Base-by-base conservation (phyloP, 108 stramenopile genomes). In the Cyclotella choctawhatcheeana region DNA sequence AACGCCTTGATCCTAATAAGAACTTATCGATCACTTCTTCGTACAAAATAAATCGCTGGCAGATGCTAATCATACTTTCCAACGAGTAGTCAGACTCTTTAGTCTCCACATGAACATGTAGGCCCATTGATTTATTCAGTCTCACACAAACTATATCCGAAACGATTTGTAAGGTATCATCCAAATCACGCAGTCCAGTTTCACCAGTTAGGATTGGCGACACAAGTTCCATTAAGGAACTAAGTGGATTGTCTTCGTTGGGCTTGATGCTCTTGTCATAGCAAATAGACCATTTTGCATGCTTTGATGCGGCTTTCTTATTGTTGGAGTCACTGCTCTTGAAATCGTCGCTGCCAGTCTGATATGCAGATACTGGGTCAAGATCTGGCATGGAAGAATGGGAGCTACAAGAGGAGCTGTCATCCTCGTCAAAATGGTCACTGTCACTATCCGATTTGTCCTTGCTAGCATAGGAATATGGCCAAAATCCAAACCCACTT, bases 51-150 rank as follows among this genome's bases (percentile, higher is more conserved):
- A 84, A 86, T 21, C 87, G 78, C 63, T 86, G 84, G 70, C 84
- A 86, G 34, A 89, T 69, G 45, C 72, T 85, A 74, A 56, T 83
- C 67, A 58, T 81, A 61, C 45, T 85, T 31, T 34, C 44, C 24
- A 58, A 70, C 14, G 54, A 59, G 24, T 35, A 79, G 44, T 51
- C 45, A 29, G 17, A 27, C 32, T 64, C 62, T 53, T 64, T 73
- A 0, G 85, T 84, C 53, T 84, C 81, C 2, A 89, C 68, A 60
- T 89, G 88, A 37, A 86, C 81, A 75, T 89, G 88, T 52, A 83
- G 81, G 5, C 84, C 88, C 83, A 84, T 87, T 40, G 50, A 54
- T 40, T 83, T 73, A 59, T 89, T 89, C 50, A 86, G 69, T 25
- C 69, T 58, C 21, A 86, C 32, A 12, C 48, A 50, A 18, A 44